Base-by-base conservation (phyloP, 2,329 filamentous ascomycete genomes). In the Xylaria sp. region DNA sequence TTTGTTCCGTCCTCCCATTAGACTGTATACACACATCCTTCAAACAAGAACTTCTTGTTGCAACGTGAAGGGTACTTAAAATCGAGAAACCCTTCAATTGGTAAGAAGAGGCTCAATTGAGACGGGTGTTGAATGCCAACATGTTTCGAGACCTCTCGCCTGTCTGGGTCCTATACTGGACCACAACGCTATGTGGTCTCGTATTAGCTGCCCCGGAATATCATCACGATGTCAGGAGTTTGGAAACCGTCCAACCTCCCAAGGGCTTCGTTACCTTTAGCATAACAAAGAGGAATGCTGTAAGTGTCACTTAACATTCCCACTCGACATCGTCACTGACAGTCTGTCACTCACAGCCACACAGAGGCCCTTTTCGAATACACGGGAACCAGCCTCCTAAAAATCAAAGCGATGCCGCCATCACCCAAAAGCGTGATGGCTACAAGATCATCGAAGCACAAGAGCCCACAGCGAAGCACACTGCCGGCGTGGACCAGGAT, bases 401-500 rank as follows among this genome's bases (percentile, higher is more conserved):
- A 62, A 19, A 16, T 54, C 55, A 56, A 13, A 54, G 58, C 48
- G 59, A 67, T 30, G 53, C 67, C 11, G 59, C 57, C 48, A 63
- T 75, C 47, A 66, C 62, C 3, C 76, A 72, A 59, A 75, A 81
- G 63, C 71, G 70, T 13, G 83, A 82, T 65, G 68, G 72, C 1
- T 85, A 80, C 66, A 67, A 73, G 1, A 70, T 85, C 10, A 75
- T 79, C 64, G 67, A 76, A 23, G 81, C 83, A 0, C 71, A 67
- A 9, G 69, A 76, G 1, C 77, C 84, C 0, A 73, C 75, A 0
- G 72, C 75, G 11, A 70, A 78, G 37, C 76, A 82, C 65, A 80
- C 80, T 47, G 79, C 77, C 8, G 83, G 83, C 8, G 76, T 89
- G 57, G 73, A 82, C 67, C 85, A 89, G 68, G 85, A 88, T 68